Base-by-base conservation (phyloP, 2,329 filamentous ascomycete species). In the Simplicillium aogashimaense region DNA sequence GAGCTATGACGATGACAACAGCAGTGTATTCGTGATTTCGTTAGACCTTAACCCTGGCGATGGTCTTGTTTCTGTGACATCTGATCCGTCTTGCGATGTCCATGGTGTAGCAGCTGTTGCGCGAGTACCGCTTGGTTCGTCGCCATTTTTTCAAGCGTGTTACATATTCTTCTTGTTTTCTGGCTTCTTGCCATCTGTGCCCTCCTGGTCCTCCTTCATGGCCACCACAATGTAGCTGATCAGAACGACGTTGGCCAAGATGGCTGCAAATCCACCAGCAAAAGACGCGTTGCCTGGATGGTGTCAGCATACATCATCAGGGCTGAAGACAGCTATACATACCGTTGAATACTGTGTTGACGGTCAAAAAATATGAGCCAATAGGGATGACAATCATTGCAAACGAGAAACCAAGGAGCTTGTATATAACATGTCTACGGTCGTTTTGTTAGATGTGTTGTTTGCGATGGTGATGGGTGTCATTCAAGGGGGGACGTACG, bases 341-440 rank as follows among this genome's bases (percentile, higher is more conserved):
- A 89, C 90, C 89, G 51, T 70, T 69, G 63, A 94, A 95, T 20
- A 95, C 52, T 1, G 69, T 74, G 54, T 89, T 75, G 20, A 94
- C 72, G 0, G 85, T 84, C 35, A 84, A 54, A 59, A 94, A 98
- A 63, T 95, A 98, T 33, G 84, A 87, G 32, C 86, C 81, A 50
- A 98, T 86, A 12, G 92, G 92, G 15, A 85, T 64, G 13, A 83
- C 74, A 44, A 95, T 74, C 90, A 98, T 97, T 56, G 88, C 89
- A 31, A 89, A 68, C 1, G 89, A 94, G 65, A 95, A 97, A 47
- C 76, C 81, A 13, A 97, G 72, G 15, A 98, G 78, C 66, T 97
- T 98, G 55, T 81, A 66, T 48, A 98, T 92, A 49, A 97, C 88
- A 55, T 83, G 72, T 42, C 87, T 87, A 25, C 6, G 20, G 20